Base-by-base conservation (phyloP, 139 green algal species). In the Penium margaritaceum region DNA sequence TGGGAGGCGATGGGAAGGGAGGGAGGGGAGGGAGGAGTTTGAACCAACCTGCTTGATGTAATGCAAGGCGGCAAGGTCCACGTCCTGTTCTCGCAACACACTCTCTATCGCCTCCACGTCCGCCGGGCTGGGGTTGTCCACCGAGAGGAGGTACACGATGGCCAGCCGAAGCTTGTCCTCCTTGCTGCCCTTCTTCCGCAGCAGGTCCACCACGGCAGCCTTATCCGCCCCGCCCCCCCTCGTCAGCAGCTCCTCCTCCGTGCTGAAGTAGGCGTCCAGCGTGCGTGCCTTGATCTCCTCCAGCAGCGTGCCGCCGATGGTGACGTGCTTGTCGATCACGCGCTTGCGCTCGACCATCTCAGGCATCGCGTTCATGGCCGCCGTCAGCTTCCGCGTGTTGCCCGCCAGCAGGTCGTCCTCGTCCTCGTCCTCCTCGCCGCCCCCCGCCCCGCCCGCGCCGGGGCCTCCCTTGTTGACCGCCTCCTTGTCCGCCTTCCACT, bases 261-360 rank as follows among this genome's bases (percentile, higher is more conserved):
- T 32, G 29, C 84, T 79, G 76, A 90, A 92, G 35, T 89, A 95
- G 41, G 81, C 77, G 77, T 98, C 92, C 72, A 98, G 77, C 19
- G 74, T 82, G 27, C 83, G 61, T 17, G 57, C 34, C 67, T 85
- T 97, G 87, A 99, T 99, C 58, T 86, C 73, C 0, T 61, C 66
- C 47, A 99, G 86, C 53, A 99, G 82, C 3, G 82, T 65, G 12
- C 89, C 95, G 21, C 89, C 89, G 57, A 99, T 86, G 87, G 95
- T 97, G 72, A 93, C 97, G 89, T 99, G 95, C 87, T 98, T 99
- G 85, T 99, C 95, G 37, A 99, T 91, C 34, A 89, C 80, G 58
- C 89, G 84, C 74, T 96, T 97, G 38, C 84, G 76, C 68, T 93
- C 90, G 24, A 86, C 78, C 34, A 88, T 63, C 78, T 87, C 70